These are phyloP conservation scores for Areca catechu DNA, from an alignment of 176 grass and related monocot genomes.

Conservation along the genomic window DNA sequence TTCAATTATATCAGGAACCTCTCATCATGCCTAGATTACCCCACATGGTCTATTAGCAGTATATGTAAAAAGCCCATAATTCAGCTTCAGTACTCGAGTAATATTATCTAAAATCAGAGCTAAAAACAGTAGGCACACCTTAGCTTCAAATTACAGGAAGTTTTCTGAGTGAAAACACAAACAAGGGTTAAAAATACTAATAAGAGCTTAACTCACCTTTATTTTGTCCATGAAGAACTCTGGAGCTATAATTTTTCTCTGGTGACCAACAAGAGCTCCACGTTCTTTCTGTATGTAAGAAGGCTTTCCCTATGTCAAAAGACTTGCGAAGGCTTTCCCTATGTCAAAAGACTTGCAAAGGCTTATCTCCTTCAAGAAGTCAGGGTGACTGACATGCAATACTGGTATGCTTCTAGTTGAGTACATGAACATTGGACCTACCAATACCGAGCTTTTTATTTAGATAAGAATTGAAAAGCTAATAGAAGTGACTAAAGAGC, in stretches of 20 bases:
- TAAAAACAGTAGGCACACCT: neutral
- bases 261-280: conserved; percentile 56
- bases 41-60: no score
- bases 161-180: neutral
- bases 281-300: conserved; percentile 42
- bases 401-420: conserved; percentile 49
- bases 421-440: conserved; percentile 60
- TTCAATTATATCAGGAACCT: no score
- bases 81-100: no score
- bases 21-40: no score
- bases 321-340: no score
- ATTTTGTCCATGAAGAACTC: conserved; percentile 88
- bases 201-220: conserved; percentile 41
- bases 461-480: conserved; percentile 1
- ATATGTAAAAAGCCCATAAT: no score
- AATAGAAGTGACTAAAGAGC: conserved; percentile 9
- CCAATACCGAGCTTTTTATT: conserved; percentile 7
- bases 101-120: no score
- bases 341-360: conserved; percentile 56
- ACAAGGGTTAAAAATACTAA: neutral
- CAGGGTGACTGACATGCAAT: conserved; percentile 39
- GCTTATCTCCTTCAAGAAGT: conserved; percentile 53
- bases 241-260: conserved; percentile 66
- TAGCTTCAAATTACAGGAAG: neutral
- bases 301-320: conserved; percentile 56